Conservation (phyloP, 441 rosid genomes). For the Gossypium lobatum region DNA sequence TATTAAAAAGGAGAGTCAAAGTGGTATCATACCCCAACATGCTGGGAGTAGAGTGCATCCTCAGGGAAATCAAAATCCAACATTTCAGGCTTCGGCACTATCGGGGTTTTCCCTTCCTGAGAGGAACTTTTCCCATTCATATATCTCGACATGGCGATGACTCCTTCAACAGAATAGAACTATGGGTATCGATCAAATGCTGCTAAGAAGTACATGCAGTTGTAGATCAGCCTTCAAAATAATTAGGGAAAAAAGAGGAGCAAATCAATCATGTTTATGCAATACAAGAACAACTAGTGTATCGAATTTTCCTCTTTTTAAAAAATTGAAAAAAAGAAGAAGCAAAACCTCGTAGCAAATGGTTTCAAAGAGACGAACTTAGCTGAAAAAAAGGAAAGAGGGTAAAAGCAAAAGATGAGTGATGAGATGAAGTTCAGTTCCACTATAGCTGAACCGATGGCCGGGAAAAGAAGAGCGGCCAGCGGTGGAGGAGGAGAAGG, state of each 20-base stretch:
- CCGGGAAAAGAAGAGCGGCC: background rate
- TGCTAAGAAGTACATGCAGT: background rate
- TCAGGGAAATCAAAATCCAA: slow-evolving; percentile 47
- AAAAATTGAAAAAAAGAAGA: background rate
- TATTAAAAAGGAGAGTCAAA: background rate
- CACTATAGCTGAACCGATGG: background rate
- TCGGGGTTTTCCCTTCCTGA: slow-evolving; percentile 20
- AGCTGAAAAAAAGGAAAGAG: background rate
- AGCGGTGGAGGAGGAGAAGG: background rate
- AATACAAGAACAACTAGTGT: background rate
- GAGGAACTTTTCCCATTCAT: slow-evolving; percentile 29
- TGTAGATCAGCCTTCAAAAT: background rate
- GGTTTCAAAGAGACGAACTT: background rate
- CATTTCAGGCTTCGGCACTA: slow-evolving; percentile 49
- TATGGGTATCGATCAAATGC: background rate
- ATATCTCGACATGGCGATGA: slow-evolving; percentile 8
- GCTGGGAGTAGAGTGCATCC: slow-evolving; percentile 30
- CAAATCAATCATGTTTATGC: too few species aligned
- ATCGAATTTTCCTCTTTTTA: background rate
- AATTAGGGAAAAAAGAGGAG: too few species aligned
- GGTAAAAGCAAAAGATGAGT: background rate
- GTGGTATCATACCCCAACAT: slow-evolving; percentile 36
- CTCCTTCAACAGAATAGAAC: background rate
- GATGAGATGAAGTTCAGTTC: background rate
- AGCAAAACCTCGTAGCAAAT: background rate